These are phyloP conservation scores for Pseudogymnoascus sp. DNA, from an alignment of 2,329 filamentous ascomycete genomes.

Conservation along the genomic window DNA sequence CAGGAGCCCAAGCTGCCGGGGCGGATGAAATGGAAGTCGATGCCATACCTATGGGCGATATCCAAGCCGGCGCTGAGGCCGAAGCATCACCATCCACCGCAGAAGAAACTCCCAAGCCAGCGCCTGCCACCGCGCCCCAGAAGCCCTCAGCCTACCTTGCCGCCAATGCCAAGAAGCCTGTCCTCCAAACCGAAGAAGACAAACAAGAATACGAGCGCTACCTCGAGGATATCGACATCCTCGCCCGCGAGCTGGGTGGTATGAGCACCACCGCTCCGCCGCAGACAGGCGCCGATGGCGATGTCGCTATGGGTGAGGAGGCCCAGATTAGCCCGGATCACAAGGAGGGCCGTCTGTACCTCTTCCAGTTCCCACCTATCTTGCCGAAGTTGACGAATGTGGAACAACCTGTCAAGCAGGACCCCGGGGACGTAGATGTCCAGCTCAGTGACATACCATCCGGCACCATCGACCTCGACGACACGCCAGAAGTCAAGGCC, in stretches of 20 bases:
- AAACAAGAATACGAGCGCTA: constrained; percentile 41
- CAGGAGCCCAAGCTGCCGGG: neutral
- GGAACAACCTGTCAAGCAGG: constrained; percentile 12
- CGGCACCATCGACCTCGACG: neutral
- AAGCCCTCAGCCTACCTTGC: neutral
- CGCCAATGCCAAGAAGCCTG: constrained; percentile 28
- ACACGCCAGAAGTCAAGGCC: constrained; percentile 22
- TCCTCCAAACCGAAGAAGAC: constrained; percentile 45
- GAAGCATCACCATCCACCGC: neutral
- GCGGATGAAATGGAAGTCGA: constrained; percentile 8
- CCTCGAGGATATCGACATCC: constrained; percentile 37
- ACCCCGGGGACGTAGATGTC: constrained; percentile 15
- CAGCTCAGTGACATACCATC: constrained; percentile 11
- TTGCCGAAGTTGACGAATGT: constrained; percentile 43
- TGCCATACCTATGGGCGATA: neutral
- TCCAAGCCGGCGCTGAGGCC: neutral
- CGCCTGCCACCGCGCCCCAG: neutral
- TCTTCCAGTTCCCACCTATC: constrained; percentile 58
- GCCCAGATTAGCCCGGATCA: constrained; percentile 12
- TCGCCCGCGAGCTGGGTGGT: constrained; percentile 40
- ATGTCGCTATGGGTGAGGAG: constrained; percentile 24
- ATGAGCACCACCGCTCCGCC: constrained; percentile 20
- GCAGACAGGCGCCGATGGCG: constrained; percentile 34
- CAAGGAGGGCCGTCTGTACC: constrained; percentile 49
- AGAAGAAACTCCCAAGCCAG: neutral